phyloP scores from a whole-genome alignment of 2,329 filamentous ascomycete genomes.

The Nigrospora sphaerica region DNA sequence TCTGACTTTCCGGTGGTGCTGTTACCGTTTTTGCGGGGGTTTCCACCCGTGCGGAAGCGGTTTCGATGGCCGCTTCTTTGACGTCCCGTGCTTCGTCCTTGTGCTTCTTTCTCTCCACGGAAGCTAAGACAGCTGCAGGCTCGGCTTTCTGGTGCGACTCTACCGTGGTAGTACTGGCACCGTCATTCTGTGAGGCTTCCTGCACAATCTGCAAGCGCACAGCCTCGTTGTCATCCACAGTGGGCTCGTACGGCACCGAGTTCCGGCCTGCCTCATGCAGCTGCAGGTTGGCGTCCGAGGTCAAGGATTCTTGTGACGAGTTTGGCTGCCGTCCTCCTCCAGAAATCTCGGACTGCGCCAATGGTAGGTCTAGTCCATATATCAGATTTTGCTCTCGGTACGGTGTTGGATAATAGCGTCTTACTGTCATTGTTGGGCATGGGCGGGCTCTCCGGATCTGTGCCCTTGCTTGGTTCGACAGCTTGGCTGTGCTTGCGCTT shows the following conservation, averaged over 20 bases:
- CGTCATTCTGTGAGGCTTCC: slow-evolving; percentile 23
- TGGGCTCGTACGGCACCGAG: slow-evolving; percentile 2
- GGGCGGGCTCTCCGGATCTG: slow-evolving; percentile 11
- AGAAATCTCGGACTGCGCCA: slow-evolving; percentile 5
- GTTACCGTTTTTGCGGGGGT: slow-evolving; percentile 8
- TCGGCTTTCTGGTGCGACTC: neutral
- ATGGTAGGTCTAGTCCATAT: slow-evolving; percentile 6
- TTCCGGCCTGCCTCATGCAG: no score
- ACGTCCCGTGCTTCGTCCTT: neutral
- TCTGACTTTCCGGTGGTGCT: slow-evolving; percentile 21
- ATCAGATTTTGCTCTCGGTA: slow-evolving; percentile 4
- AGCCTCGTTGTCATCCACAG: slow-evolving; percentile 19
- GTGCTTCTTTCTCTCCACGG: neutral
- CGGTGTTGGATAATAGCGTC: slow-evolving; percentile 1
- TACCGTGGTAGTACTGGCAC: slow-evolving; percentile 2
- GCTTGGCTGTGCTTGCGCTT: slow-evolving; percentile 14
- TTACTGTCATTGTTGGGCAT: slow-evolving; percentile 5
- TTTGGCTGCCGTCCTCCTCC: slow-evolving; percentile 3
- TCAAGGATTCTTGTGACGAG: slow-evolving; percentile 4
- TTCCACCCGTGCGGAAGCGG: neutral
- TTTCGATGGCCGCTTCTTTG: neutral
- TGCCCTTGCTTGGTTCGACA: slow-evolving; percentile 7
- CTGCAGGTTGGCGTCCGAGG: no score
- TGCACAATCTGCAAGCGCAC: slow-evolving; percentile 21
- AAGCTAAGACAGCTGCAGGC: neutral